Conservation (phyloP, 192 early-diverging fungal genomes). For the Pilaira anomala region DNA sequence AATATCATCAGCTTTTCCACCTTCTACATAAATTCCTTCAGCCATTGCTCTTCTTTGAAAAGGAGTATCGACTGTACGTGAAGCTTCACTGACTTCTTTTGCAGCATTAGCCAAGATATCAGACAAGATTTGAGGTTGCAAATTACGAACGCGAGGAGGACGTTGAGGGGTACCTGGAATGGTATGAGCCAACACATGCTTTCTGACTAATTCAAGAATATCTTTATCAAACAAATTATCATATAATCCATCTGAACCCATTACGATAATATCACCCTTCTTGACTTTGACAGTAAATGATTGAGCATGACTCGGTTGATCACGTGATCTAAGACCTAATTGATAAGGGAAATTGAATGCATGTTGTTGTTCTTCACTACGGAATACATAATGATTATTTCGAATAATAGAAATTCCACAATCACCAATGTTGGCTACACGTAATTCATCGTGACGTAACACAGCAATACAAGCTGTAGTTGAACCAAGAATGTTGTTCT, state of each 20-base stretch:
- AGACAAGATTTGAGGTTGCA: constrained; percentile 74
- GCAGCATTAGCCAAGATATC: constrained; percentile 77
- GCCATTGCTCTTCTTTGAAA: constrained; percentile 91
- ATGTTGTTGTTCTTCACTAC: constrained; percentile 96
- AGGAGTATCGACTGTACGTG: constrained; percentile 68
- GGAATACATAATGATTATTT: constrained; percentile 80
- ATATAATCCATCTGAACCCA: constrained; percentile 93
- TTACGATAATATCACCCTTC: constrained; percentile 88
- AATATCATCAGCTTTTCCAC: constrained; percentile 95
- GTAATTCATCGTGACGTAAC: constrained; percentile 84
- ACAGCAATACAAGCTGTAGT: constrained; percentile 89
- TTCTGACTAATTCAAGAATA: constrained; percentile 63
- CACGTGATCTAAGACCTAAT: constrained; percentile 78
- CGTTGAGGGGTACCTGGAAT: constrained; percentile 25
- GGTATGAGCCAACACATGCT: constrained; percentile 24
- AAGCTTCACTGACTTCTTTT: constrained; percentile 74
- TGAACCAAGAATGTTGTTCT: constrained; percentile 78
- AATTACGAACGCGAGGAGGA: constrained; percentile 49
- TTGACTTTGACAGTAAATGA: constrained; percentile 79
- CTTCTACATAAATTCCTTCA: constrained; percentile 69
- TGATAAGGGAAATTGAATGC: constrained; percentile 98
- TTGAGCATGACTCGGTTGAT: constrained; percentile 79
- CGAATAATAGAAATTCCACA: constrained; percentile 87
- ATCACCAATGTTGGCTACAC: constrained; percentile 93
- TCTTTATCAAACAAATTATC: constrained; percentile 98